phyloP scores from a whole-genome alignment of 306 rosid species.

The Psophocarpus tetragonolobus region DNA sequence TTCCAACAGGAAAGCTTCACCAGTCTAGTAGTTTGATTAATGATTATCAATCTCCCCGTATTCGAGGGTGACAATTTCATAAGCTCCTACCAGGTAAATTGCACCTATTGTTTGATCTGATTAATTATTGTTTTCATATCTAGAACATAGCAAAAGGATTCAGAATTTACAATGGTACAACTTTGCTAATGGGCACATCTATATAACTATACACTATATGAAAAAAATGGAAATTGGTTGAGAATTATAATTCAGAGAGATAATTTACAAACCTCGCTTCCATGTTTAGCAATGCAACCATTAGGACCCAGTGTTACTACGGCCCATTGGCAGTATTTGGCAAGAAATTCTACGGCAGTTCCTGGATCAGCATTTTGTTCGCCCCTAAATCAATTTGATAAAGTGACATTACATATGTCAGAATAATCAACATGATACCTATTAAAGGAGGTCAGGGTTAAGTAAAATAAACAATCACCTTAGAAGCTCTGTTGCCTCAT shows the following conservation, averaged over 20 bases:
- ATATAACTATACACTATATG: not conserved
- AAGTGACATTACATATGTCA: not conserved
- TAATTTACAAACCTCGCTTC: conserved; percentile 61
- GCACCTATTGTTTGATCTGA: not conserved
- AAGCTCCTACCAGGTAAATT: not conserved
- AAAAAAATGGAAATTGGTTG: not conserved
- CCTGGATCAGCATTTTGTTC: conserved; percentile 52
- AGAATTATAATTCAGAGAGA: not conserved
- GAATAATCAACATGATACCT: not conserved
- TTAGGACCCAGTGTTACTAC: conserved; percentile 79
- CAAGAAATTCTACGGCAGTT: conserved; percentile 67
- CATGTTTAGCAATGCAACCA: conserved; percentile 86
- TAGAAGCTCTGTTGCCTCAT: conserved; percentile 80
- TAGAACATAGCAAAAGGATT: not conserved
- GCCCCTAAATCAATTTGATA: conserved; percentile 47
- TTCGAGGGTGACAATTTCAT: not conserved
- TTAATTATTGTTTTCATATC: conserved; percentile 4
- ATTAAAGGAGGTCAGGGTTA: not conserved
- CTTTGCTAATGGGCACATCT: not conserved
- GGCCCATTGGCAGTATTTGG: conserved; percentile 73
- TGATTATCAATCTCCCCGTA: not conserved
- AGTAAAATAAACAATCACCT: conserved; percentile 46
- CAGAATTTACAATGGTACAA: not conserved
- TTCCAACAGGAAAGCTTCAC: not conserved
- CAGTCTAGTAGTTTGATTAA: no score